Conservation (phyloP, 345 rosid species). For the Aquilaria malaccensis region DNA sequence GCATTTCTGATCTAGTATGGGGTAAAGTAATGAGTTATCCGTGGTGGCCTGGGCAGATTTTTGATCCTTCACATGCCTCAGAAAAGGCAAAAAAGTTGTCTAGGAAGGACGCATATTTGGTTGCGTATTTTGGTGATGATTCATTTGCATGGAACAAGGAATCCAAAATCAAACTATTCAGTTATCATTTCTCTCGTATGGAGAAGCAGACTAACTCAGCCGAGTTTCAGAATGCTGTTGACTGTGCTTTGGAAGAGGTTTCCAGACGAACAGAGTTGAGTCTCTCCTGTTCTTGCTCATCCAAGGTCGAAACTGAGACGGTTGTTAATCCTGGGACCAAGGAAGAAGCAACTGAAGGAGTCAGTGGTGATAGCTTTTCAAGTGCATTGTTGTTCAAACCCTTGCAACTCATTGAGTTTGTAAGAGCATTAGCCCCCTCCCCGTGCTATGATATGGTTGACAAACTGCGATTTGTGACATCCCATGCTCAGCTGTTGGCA, state of each 20-base stretch:
- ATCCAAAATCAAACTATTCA: slow-evolving; percentile 54
- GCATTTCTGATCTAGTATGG: slow-evolving; percentile 71
- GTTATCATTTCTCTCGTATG: slow-evolving; percentile 45
- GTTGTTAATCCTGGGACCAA: slow-evolving; percentile 50
- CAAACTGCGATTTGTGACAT: slow-evolving; percentile 39
- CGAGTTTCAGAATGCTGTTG: slow-evolving; percentile 48
- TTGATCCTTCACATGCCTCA: slow-evolving; percentile 50
- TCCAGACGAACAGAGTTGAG: slow-evolving; percentile 67
- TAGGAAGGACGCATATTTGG: slow-evolving; percentile 43
- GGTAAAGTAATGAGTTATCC: slow-evolving; percentile 86
- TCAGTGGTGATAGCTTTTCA: slow-evolving; percentile 43
- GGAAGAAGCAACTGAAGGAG: slow-evolving; percentile 34
- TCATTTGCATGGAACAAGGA: slow-evolving; percentile 69
- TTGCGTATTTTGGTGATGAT: slow-evolving; percentile 71
- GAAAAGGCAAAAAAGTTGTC: slow-evolving; percentile 50
- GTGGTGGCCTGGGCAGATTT: slow-evolving; percentile 91
- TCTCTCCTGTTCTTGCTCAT: slow-evolving; percentile 64
- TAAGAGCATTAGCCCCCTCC: slow-evolving; percentile 36
- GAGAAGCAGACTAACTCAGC: slow-evolving; percentile 51
- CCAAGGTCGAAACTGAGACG: slow-evolving; percentile 46
- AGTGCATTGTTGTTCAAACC: slow-evolving; percentile 48
- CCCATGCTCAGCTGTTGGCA: slow-evolving; percentile 51
- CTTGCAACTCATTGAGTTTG: slow-evolving; percentile 29
- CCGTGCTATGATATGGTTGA: slow-evolving; percentile 29
- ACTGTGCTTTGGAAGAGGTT: slow-evolving; percentile 66